Percentiles rank a stretch among this genome's conserved stretches.
Evolutionary conservation across 345 rosid genomes (phyloP).

Genomic region (Ailanthus altissimus): DNA sequence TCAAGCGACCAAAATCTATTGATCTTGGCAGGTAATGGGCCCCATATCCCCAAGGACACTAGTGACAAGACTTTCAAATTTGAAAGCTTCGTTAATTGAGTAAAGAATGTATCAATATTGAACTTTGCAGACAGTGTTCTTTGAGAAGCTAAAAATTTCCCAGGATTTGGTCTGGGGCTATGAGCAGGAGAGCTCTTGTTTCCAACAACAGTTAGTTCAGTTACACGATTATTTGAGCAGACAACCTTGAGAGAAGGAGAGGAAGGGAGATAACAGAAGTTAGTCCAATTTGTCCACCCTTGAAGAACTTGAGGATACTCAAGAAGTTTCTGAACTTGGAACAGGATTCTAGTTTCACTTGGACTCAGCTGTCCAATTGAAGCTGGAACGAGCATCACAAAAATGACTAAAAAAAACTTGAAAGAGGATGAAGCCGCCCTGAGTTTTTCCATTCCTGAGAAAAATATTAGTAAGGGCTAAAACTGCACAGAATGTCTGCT

Average conservation of each 20-base stretch:
- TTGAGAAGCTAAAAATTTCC: slow-evolving; percentile 30
- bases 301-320: slow-evolving; percentile 72
- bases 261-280: slow-evolving; percentile 66
- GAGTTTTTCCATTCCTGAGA: slow-evolving; percentile 29
- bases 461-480: background rate
- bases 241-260: slow-evolving; percentile 60
- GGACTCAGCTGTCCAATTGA: slow-evolving; percentile 54
- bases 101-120: slow-evolving; percentile 70
- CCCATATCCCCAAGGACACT: slow-evolving; percentile 77
- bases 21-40: slow-evolving; percentile 62
- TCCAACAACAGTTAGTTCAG: slow-evolving; percentile 63
- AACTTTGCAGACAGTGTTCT: slow-evolving; percentile 46
- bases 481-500: background rate
- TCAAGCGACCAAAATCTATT: slow-evolving; percentile 54
- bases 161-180: slow-evolving; percentile 18
- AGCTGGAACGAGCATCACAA: slow-evolving; percentile 30
- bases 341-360: slow-evolving; percentile 52
- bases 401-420: slow-evolving; percentile 28
- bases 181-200: slow-evolving; percentile 50
- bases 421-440: slow-evolving; percentile 22
- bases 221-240: slow-evolving; percentile 52
- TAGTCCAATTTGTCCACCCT: slow-evolving; percentile 74
- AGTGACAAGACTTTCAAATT: slow-evolving; percentile 59
- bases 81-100: slow-evolving; percentile 65
- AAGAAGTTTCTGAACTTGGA: slow-evolving; percentile 62